Conservation (phyloP, 768 basidiomycete genomes). For the Auricularia cornea region DNA sequence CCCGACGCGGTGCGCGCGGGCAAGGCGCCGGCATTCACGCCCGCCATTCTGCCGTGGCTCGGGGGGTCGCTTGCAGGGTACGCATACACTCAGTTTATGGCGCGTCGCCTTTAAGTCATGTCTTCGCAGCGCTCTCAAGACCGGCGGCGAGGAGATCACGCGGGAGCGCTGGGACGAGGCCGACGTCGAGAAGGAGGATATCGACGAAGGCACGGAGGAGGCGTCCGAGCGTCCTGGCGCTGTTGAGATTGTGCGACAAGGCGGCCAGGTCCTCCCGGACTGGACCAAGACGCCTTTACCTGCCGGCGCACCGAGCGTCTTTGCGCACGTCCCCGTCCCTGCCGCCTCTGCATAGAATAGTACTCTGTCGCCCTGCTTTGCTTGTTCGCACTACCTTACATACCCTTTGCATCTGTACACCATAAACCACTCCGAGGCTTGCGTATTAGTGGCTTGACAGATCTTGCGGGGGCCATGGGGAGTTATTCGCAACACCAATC, state of each 20-base stretch:
- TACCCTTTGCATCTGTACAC: no score
- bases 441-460: no score
- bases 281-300: slow-evolving; percentile 68
- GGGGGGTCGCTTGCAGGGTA: slow-evolving; percentile 91
- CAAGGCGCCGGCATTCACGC: slow-evolving; percentile 80
- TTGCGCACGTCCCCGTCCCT: background rate
- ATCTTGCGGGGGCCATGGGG: no score
- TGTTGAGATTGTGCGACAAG: slow-evolving; percentile 12
- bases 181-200: slow-evolving; percentile 22
- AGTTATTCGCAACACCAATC: background rate
- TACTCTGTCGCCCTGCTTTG: background rate
- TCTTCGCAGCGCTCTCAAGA: slow-evolving; percentile 68
- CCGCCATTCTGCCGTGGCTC: slow-evolving; percentile 80
- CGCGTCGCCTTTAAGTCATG: background rate
- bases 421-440: no score
- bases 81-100: no score
- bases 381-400: no score
- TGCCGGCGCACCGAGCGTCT: slow-evolving; percentile 44
- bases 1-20: slow-evolving; percentile 42
- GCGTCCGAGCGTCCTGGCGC: slow-evolving; percentile 9
- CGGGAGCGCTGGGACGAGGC: slow-evolving; percentile 84
- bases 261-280: slow-evolving; percentile 54
- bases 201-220: slow-evolving; percentile 2
- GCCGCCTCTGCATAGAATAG: background rate
- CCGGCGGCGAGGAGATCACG: slow-evolving; percentile 71